Base-by-base conservation (phyloP, 2,329 filamentous ascomycete species). In the Meredithiella fracta region DNA sequence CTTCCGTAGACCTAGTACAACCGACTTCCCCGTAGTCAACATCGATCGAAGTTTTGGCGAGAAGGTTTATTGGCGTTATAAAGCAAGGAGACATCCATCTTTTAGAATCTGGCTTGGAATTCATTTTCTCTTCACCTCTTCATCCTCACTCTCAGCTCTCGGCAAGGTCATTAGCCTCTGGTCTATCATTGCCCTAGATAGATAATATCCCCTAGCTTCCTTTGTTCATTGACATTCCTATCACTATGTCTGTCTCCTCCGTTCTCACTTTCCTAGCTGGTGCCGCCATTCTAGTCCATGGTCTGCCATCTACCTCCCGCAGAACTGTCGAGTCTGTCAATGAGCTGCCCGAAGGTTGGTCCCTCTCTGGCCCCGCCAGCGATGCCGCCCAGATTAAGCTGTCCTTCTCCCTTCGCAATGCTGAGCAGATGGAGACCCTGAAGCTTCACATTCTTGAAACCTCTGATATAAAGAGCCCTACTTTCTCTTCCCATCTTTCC, bases 401-500 rank as follows among this genome's bases (percentile, higher is more conserved):
- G 14, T 60, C 60, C 2, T 54, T 60, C 40, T 58, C 60, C 11
- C 53, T 60, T 6, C 58, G 54, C 25, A 60, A 60, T 37, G 26
- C 53, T 49, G 58, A 59, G 42, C 47, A 52, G n/a, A 57, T 58
- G 47, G 50, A 58, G 3, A 26, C 8, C 20, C 54, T 60, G 6
- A 57, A 58, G 40, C 54, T 50, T 9, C 58, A 51, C 11, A 55
- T 60, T 20, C 26, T 55, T 9, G 37, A 51, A n/a, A 51, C 40
- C 26, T 76, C 75, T 1, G 72, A 74, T 0, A 76, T 76, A 0
- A 66, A 64, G 3, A 67, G 73, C 56, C 56, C 63, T 1, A 68
- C 66, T 17, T 78, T 78, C 58, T 75, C 76, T 17, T 23, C 49
- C 15, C 66, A 70, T 56, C 63, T 75, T 7, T 67, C 66, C 0